Evolutionary conservation across 176 grass and related monocot species (phyloP), one percentile per base, ranked within the genome.

Genomic region (Dactylis glomerata): DNA sequence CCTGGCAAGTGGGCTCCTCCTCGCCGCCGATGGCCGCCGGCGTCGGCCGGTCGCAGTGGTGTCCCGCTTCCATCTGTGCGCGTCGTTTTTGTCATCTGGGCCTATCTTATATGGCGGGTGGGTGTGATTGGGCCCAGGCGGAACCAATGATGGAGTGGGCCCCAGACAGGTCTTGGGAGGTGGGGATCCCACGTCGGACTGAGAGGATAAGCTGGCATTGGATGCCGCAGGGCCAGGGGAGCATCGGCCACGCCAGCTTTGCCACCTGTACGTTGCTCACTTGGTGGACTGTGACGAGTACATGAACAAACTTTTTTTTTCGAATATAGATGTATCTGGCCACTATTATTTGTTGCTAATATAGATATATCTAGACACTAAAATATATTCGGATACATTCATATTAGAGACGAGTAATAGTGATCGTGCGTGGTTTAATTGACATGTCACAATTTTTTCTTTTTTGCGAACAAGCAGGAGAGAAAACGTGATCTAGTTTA

Each of bases 101-200:
- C 32, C 40, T 37, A 36, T 16, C 79, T 77, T 87, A 82, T 87
- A 87, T 31, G 33, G 73, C 6, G 40, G 2, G 24, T 8, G 27
- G 58, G 59, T 37, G 32, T 30, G 69, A 8, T 46, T 26, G 68
- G 73, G 72, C 49, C 78, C 86, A 56, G 50, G 37, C 26, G 46
- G 10, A 32, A 37, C 70, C 72, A 87, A 78, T 83, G 55, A 87
- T 82, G 80, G 64, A 46, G 77, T 56, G 58, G 86, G 79, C 71
- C 86, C 79, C 6, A 36, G 6, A n/a, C 45, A 73, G 44, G 41
- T 34, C 44, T 26, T 73, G 14, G 66, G 8, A 40, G 45, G 3
- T 24, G 52, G 75, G 13, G 15, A 2, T 28, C 64, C 86, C 80
- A 88, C 73, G 74, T 88, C 28, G 74, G 80, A 63, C 24, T 14